Evolutionary conservation across 2,329 filamentous ascomycete species (phyloP).

Genomic region (Bipolaris cookei): DNA sequence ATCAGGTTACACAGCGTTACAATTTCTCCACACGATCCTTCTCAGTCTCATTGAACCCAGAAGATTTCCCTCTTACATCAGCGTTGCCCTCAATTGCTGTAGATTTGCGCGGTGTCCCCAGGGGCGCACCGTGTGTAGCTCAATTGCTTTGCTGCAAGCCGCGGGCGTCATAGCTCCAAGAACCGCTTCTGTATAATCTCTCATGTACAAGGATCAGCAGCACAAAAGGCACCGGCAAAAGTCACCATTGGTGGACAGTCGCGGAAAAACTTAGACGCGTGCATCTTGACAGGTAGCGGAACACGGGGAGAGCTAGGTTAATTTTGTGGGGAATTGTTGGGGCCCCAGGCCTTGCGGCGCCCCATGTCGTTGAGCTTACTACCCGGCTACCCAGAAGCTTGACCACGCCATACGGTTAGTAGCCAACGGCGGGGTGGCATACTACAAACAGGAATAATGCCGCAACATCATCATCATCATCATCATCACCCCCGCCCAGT

Average conservation of each 20-base stretch:
- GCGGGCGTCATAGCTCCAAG: conserved; percentile 13
- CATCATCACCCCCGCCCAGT: neutral
- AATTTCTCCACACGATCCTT: conserved; percentile 2
- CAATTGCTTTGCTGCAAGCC: conserved; percentile 12
- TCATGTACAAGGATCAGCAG: conserved; percentile 6
- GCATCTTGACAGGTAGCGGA: conserved; percentile 15
- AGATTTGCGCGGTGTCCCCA: neutral
- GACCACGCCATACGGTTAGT: conserved; percentile 24
- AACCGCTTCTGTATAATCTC: conserved; percentile 8
- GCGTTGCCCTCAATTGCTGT: conserved; percentile 6
- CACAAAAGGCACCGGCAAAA: conserved; percentile 12
- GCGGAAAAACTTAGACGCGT: conserved; percentile 30
- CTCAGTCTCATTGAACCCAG: neutral
- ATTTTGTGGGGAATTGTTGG: conserved; percentile 33
- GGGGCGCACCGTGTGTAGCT: neutral
- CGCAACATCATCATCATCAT: neutral
- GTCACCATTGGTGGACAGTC: conserved; percentile 33
- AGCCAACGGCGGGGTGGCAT: conserved; percentile 20
- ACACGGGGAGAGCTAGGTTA: conserved; percentile 25
- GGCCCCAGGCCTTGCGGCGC: conserved; percentile 18
- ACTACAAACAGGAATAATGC: conserved; percentile 23
- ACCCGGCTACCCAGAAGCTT: conserved; percentile 32
- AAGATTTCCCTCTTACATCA: neutral
- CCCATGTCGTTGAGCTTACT: conserved; percentile 23
- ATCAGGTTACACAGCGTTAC: conserved; percentile 11